Conservation (phyloP, 306 rosid species). For the Pyrus betulifolia region DNA sequence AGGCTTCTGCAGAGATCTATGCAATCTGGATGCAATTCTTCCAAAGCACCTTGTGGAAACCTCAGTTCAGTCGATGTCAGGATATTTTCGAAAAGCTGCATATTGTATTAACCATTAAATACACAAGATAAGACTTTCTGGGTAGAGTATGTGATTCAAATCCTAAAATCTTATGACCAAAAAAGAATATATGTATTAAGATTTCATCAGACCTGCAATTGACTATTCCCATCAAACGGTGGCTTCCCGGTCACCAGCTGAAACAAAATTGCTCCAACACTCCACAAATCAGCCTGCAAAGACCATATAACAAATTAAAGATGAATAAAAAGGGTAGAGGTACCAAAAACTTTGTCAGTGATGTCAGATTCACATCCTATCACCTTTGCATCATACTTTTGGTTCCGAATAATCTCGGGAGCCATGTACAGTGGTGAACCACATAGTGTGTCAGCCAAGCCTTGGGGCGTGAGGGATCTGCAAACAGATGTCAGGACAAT, state of each 20-base stretch:
- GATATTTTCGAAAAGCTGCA: slow-evolving; percentile 89
- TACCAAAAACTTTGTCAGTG: slow-evolving; percentile 1
- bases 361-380: slow-evolving; percentile 18
- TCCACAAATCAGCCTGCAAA: slow-evolving; percentile 96
- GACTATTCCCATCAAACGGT: slow-evolving; percentile 81
- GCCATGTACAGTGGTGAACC: slow-evolving; percentile 99
- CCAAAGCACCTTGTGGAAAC: slow-evolving; percentile 66
- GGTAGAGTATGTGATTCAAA: background rate
- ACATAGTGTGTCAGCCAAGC: slow-evolving; percentile 80
- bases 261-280: slow-evolving; percentile 92
- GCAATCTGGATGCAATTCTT: slow-evolving; percentile 63
- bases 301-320: background rate
- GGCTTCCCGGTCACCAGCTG: slow-evolving; percentile 84
- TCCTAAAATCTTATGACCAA: background rate
- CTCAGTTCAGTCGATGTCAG: slow-evolving; percentile 54
- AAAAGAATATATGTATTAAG: background rate
- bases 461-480: slow-evolving; percentile 71
- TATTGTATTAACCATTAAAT: slow-evolving; percentile 16
- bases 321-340: background rate
- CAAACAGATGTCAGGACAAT: slow-evolving; percentile 19
- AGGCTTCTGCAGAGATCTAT: slow-evolving; percentile 91
- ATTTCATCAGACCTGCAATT: slow-evolving; percentile 51
- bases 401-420: slow-evolving; percentile 74
- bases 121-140: background rate
- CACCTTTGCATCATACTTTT: slow-evolving; percentile 88